These are phyloP conservation scores for Cruciata laevipes DNA, from an alignment of 257 asterid genomes.

Conservation along the genomic window DNA sequence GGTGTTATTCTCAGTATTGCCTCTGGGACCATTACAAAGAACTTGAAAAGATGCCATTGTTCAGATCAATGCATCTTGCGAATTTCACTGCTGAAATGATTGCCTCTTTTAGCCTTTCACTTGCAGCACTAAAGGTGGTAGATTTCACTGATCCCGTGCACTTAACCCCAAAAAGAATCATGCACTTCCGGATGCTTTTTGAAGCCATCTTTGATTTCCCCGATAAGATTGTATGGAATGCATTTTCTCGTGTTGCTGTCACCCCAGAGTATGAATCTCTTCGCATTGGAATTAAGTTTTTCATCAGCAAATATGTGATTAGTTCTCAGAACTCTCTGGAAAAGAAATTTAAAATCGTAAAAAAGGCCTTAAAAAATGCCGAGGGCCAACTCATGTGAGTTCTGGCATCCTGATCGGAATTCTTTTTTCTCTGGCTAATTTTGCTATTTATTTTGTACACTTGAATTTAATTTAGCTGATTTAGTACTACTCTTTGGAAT, in stretches of 20 bases:
- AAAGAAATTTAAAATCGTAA: conserved; percentile 56
- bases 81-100: conserved; percentile 77
- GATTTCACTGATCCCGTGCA: conserved; percentile 48
- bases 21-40: conserved; percentile 95
- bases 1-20: conserved; percentile 51
- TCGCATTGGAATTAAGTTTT: conserved; percentile 60
- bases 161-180: conserved; percentile 57
- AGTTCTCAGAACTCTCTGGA: conserved; percentile 28
- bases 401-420: neutral
- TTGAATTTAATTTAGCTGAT: neutral
- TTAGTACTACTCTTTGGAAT: too few relatives aligned
- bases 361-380: conserved; percentile 62
- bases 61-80: conserved; percentile 81
- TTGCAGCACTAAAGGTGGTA: conserved; percentile 66
- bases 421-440: neutral
- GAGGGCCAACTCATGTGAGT: conserved; percentile 58
- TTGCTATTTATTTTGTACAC: neutral
- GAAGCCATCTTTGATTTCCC: conserved; percentile 62
- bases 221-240: conserved; percentile 66
- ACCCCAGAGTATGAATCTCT: conserved; percentile 66
- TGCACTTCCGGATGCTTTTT: conserved; percentile 86
- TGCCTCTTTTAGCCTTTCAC: conserved; percentile 60
- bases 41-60: conserved; percentile 65
- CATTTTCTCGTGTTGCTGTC: conserved; percentile 73
- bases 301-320: conserved; percentile 54